These are phyloP conservation scores for Solanum chilense DNA, from an alignment of 257 asterid species.

Conservation along the genomic window DNA sequence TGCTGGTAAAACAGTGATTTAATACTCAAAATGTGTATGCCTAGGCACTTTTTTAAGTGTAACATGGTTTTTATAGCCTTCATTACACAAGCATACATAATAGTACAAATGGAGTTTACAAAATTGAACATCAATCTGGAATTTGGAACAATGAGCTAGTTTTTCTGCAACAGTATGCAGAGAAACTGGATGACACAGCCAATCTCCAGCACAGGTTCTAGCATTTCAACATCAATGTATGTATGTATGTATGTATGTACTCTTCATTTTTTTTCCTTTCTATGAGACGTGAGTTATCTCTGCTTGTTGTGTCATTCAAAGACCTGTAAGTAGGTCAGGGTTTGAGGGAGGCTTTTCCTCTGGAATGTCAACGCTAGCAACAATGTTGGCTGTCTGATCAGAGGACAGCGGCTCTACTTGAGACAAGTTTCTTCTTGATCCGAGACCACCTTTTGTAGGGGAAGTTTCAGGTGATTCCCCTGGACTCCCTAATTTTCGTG, in stretches of 20 bases:
- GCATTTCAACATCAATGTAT: neutral
- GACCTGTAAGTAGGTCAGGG: constrained; percentile 23
- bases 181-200: neutral
- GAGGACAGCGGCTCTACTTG: neutral
- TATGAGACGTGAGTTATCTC: neutral
- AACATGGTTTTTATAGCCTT: neutral
- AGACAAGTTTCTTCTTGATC: neutral
- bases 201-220: neutral
- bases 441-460: neutral
- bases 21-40: neutral
- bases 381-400: constrained; percentile 22
- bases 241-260: neutral
- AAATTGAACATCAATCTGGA: neutral
- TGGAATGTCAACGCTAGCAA: constrained; percentile 33
- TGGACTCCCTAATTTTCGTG: constrained; percentile 27
- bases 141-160: neutral
- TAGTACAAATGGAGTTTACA: neutral
- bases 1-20: neutral
- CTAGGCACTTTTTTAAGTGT: neutral
- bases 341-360: neutral
- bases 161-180: neutral
- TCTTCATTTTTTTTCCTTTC: neutral
- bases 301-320: neutral
- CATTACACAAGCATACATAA: neutral
- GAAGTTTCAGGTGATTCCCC: constrained; percentile 25